These are phyloP conservation scores for Solanum paucissectum DNA, from an alignment of 257 asterid species.

Conservation along the genomic window DNA sequence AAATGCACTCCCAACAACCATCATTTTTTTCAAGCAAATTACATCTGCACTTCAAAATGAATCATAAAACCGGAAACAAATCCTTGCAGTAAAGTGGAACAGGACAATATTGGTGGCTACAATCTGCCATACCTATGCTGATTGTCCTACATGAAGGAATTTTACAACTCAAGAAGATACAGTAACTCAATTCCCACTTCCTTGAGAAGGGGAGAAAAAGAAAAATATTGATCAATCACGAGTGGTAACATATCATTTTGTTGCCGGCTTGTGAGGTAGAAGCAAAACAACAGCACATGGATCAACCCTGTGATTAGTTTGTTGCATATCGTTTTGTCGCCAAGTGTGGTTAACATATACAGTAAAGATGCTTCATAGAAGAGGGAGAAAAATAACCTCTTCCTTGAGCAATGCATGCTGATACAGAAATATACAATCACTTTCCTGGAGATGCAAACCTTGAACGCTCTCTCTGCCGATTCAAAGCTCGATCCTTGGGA, in stretches of 20 bases:
- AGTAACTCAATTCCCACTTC: neutral
- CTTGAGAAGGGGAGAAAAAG: neutral
- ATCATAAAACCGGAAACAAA: neutral
- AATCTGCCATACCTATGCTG: conserved; percentile 11
- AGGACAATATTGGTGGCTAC: conserved; percentile 3
- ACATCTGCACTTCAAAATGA: neutral
- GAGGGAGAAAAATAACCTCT: neutral
- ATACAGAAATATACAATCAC: neutral
- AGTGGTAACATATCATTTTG: neutral
- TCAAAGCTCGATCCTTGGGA: conserved; percentile 31
- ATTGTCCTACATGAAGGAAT: conserved; percentile 1
- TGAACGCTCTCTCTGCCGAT: conserved; percentile 22
- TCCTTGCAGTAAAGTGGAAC: conserved; percentile 6
- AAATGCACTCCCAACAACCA: neutral
- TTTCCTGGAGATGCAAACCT: conserved; percentile 39
- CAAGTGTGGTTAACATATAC: conserved; percentile 2
- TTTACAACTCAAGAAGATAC: neutral
- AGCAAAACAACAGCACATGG: neutral
- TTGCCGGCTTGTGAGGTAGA: neutral
- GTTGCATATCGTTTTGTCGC: neutral
- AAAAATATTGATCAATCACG: neutral
- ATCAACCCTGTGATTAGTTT: neutral
- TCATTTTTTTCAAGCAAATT: neutral
- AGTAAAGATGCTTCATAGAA: neutral
- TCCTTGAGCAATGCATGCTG: conserved; percentile 1